Conservation (phyloP, 2,329 filamentous ascomycete genomes). For the Ophiostoma quercus region DNA sequence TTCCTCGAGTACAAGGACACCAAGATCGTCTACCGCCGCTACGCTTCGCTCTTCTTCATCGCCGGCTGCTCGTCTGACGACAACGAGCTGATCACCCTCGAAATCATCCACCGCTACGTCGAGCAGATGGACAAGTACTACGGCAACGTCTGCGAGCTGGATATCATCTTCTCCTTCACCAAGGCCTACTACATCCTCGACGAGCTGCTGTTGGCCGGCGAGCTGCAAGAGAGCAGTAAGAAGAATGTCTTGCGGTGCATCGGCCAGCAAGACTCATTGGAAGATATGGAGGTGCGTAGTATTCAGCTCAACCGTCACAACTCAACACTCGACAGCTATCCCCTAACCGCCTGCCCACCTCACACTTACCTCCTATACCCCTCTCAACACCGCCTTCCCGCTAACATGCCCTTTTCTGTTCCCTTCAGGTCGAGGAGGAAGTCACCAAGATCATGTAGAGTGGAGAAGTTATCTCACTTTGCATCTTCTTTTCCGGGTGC, state of each 20-base stretch:
- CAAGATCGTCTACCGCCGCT: constrained; percentile 97
- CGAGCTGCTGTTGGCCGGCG: constrained; percentile 87
- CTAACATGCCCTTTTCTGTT: constrained; percentile 44
- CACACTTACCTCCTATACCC: background rate
- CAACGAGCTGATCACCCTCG: constrained; percentile 96
- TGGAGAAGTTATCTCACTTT: background rate
- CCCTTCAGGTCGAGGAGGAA: constrained; percentile 75
- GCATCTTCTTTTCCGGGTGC: background rate
- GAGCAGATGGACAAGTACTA: constrained; percentile 99
- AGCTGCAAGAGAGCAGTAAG: constrained; percentile 98
- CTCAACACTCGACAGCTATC: background rate
- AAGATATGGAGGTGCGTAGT: constrained; percentile 92
- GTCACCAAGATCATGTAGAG: constrained; percentile 81
- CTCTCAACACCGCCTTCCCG: constrained; percentile 28
- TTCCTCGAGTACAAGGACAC: constrained; percentile 99
- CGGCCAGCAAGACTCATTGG: constrained; percentile 91
- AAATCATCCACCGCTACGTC: constrained; percentile 98
- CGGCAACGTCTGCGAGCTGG: constrained; percentile 97
- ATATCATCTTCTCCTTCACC: constrained; percentile 99
- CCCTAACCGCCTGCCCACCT: background rate
- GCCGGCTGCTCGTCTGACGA: constrained; percentile 94
- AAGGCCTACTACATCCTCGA: constrained; percentile 99
- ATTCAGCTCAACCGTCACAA: no score
- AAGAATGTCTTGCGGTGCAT: constrained; percentile 97
- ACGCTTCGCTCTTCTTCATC: constrained; percentile 98